Evolutionary conservation across 2,329 filamentous ascomycete species (phyloP), one percentile per base, ranked within the genome.

Genomic region (Verticillium longisporum): DNA sequence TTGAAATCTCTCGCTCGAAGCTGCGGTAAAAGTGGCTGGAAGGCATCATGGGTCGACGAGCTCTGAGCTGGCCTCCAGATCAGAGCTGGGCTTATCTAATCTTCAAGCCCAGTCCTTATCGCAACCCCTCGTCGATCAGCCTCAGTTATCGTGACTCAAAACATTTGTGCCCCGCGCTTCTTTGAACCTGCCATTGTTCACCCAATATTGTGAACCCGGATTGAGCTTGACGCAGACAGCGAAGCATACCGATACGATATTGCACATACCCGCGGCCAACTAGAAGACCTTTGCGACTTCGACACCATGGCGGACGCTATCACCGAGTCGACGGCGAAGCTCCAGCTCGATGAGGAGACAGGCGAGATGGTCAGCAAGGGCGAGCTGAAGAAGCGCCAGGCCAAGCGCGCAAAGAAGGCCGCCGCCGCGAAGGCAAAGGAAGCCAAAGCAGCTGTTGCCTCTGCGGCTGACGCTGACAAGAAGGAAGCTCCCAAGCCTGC

Each of bases 351-450:
- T 72, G 81, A 84, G 66, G 83, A 83, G 74, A 87, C 84, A 3
- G 84, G 84, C n/a, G 84, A 88, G 73, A 84, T 84, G 83, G 81
- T 87, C 53, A 86, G 84, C 56, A 86, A 86, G 72, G 80, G 80
- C 66, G 84, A 88, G 73, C 73, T 87, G 68, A 87, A 86, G 77
- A 87, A 87, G 74, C 75, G 84, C 50, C 68, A 78, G 58, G 78
- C 82, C 65, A 87, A 87, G 70, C 78, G 83, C 55, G 80, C 80
- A 55, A 85, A 84, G 73, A 85, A 85, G 71, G 81, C 78, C 10
- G 75, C 79, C 33, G 77, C 78, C 61, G 81, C 81, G 10, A 78
- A 81, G 69, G 80, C 81, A 60, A 83, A 82, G 68, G 74, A 70
- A n/a, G 70, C 71, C 37, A 68, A 73, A 32, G 71, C 70, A 2